Conservation (phyloP, 2,329 filamentous ascomycete species). For the Dactylellina drechsleri region DNA sequence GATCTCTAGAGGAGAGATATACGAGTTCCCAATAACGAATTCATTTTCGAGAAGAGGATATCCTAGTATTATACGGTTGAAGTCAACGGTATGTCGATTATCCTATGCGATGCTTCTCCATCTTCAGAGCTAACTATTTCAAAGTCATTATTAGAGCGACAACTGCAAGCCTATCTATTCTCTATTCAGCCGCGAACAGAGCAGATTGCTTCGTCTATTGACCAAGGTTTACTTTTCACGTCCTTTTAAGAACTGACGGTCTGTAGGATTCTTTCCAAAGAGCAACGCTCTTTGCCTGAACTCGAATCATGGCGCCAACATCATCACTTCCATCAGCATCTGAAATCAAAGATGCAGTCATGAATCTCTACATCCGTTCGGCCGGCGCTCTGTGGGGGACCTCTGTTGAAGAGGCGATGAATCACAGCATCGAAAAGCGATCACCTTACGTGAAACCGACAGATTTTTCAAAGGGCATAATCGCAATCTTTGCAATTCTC, state of each 20-base stretch:
- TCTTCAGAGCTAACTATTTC: not conserved
- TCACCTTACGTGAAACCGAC: conserved; percentile 55
- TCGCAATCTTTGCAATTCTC: conserved; percentile 86
- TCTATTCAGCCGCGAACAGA: not conserved
- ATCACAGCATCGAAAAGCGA: conserved; percentile 33
- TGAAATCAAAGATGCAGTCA: conserved; percentile 30
- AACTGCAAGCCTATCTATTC: not conserved
- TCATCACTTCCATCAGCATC: conserved; percentile 27
- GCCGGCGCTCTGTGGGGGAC: conserved; percentile 22
- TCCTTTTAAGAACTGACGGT: conserved; percentile 30
- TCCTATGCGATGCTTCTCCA: no score
- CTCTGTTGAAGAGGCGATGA: conserved; percentile 29
- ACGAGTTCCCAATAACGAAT: no score
- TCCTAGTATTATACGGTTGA: no score
- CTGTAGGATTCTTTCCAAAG: conserved; percentile 23
- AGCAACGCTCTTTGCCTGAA: conserved; percentile 41
- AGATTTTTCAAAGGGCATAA: conserved; percentile 69
- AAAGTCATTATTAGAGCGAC: not conserved
- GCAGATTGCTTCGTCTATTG: not conserved
- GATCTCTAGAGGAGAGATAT: not conserved
- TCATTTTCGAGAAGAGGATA: no score
- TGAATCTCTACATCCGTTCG: conserved; percentile 37
- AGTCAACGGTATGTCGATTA: no score
- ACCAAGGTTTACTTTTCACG: conserved; percentile 12
- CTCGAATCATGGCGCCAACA: conserved; percentile 34